Evolutionary conservation across 306 rosid genomes (phyloP).

Genomic region (Quercus engelmannii): DNA sequence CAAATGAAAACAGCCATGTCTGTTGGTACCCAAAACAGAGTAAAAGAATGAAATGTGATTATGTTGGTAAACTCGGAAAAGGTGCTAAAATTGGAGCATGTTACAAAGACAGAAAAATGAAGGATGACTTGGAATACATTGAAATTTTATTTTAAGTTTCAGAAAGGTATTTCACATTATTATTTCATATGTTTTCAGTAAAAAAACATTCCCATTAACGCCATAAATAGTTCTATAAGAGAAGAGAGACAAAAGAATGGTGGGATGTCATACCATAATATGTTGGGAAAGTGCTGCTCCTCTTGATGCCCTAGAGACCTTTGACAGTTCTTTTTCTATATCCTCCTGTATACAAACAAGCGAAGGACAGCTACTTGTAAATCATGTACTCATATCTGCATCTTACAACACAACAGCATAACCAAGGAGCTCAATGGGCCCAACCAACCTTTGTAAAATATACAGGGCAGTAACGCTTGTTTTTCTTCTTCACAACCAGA

Average conservation of each 20-base stretch:
- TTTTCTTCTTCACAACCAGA: slow-evolving; percentile 83
- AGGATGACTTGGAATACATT: neutral
- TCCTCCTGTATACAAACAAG: slow-evolving; percentile 67
- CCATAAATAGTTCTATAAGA: neutral
- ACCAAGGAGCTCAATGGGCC: slow-evolving; percentile 9
- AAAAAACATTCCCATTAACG: neutral
- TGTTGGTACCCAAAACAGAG: neutral
- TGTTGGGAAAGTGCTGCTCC: slow-evolving; percentile 70
- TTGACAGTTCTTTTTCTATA: slow-evolving; percentile 74
- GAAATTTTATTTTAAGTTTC: slow-evolving; percentile 11
- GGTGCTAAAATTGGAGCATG: neutral
- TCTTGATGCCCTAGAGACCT: slow-evolving; percentile 62
- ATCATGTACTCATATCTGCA: slow-evolving; percentile 3
- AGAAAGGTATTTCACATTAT: neutral
- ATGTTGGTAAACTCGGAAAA: neutral
- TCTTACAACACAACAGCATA: slow-evolving; percentile 5
- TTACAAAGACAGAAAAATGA: neutral
- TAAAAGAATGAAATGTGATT: neutral
- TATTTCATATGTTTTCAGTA: neutral
- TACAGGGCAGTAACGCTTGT: slow-evolving; percentile 89
- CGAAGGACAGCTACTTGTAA: slow-evolving; percentile 6
- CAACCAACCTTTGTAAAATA: slow-evolving; percentile 85
- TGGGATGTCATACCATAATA: slow-evolving; percentile 54
- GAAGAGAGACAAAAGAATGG: slow-evolving; percentile 5
- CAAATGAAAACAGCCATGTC: neutral